Evolutionary conservation across 23 red algal species (phyloP).

Genomic region (Agarophyton chilense): DNA sequence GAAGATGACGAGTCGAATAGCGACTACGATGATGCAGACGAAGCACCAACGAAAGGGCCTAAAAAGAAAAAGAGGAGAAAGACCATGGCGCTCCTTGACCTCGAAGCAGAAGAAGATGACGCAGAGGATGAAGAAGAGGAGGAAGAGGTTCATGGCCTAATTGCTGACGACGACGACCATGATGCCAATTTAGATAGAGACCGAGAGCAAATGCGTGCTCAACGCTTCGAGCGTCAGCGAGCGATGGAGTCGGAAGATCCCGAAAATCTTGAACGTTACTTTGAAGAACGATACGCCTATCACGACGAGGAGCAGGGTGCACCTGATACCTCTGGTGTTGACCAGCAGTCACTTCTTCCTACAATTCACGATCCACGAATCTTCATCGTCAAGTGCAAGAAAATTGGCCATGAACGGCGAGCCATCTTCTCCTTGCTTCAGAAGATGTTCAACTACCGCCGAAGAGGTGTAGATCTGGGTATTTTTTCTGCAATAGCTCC

Average conservation of each 20-base stretch:
- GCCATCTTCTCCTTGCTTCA: slow-evolving; percentile 89
- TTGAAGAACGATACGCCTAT: slow-evolving; percentile 51
- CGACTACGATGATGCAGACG: slow-evolving; percentile 49
- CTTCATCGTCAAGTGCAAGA: slow-evolving; percentile 87
- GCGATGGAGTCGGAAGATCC: slow-evolving; percentile 46
- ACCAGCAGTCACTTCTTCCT: slow-evolving; percentile 90
- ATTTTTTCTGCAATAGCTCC: slow-evolving; percentile 91
- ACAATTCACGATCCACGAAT: slow-evolving; percentile 93
- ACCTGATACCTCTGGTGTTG: slow-evolving; percentile 67
- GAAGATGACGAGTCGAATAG: slow-evolving; percentile 49
- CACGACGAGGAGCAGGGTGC: slow-evolving; percentile 55
- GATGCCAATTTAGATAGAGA: slow-evolving; percentile 69
- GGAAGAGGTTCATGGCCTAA: slow-evolving; percentile 73
- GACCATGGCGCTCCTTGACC: slow-evolving; percentile 35
- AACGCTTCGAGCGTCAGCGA: slow-evolving; percentile 62
- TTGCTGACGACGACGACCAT: slow-evolving; percentile 76
- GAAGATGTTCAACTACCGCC: slow-evolving; percentile 75
- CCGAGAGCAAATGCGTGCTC: slow-evolving; percentile 65
- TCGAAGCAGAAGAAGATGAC: slow-evolving; percentile 78
- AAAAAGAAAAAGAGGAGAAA: slow-evolving; percentile 59
- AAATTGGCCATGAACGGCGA: slow-evolving; percentile 79
- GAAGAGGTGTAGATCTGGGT: slow-evolving; percentile 74
- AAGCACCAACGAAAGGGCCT: background rate
- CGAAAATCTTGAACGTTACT: slow-evolving; percentile 34
- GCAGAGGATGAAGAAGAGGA: slow-evolving; percentile 94